Conservation (phyloP, 805 yeast species). For the Teunomyces stri region DNA sequence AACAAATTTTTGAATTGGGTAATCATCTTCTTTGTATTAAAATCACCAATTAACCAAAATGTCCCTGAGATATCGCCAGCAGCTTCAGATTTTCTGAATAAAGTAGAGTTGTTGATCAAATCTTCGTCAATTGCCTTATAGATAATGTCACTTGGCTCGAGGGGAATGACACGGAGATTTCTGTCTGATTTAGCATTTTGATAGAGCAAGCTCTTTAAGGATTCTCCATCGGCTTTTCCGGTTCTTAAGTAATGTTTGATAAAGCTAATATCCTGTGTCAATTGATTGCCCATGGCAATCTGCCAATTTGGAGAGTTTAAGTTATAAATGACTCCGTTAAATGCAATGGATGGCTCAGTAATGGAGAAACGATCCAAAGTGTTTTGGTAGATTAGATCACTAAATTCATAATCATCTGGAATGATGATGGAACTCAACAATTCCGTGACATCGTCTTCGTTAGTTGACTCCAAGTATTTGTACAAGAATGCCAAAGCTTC, state of each 20-base stretch:
- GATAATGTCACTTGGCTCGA: slow-evolving; percentile 29
- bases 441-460: slow-evolving; percentile 22
- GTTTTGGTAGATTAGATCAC: slow-evolving; percentile 16
- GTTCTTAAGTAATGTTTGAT: slow-evolving; percentile 26
- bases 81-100: slow-evolving; percentile 15
- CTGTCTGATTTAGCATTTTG: slow-evolving; percentile 43
- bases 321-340: slow-evolving; percentile 68
- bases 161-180: slow-evolving; percentile 39
- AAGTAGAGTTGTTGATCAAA: slow-evolving; percentile 21
- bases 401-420: slow-evolving; percentile 16
- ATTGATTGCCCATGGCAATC: slow-evolving; percentile 48
- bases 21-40: slow-evolving; percentile 35
- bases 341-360: slow-evolving; percentile 51
- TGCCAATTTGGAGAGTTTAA: slow-evolving; percentile 55
- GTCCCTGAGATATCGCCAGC: slow-evolving; percentile 41
- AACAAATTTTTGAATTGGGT: slow-evolving; percentile 42
- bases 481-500: slow-evolving; percentile 42
- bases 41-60: slow-evolving; percentile 61
- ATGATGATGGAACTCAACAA: slow-evolving; percentile 18
- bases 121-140: slow-evolving; percentile 30
- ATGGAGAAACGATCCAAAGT: slow-evolving; percentile 35
- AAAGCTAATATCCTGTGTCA: slow-evolving; percentile 49
- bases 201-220: slow-evolving; percentile 43
- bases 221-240: slow-evolving; percentile 21
- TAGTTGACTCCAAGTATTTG: slow-evolving; percentile 29